Percentiles rank a stretch among this genome's conserved stretches.
phyloP scores from a whole-genome alignment of 179 eudicot species.

The Gypsophila paniculata region DNA sequence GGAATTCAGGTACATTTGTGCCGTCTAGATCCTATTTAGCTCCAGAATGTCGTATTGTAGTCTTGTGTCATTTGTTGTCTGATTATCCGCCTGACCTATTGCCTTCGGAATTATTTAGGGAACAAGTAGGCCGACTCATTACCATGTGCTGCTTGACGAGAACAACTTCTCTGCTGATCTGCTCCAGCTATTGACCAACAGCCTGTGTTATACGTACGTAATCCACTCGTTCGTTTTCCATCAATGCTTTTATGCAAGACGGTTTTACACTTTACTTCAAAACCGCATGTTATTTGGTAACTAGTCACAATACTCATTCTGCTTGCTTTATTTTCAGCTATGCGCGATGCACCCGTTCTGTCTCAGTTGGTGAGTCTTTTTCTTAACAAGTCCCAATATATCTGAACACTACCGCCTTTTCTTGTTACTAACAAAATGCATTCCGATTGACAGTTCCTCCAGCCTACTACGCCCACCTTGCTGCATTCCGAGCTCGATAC shows the following conservation, averaged over 20 bases:
- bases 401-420: background rate
- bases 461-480: slow-evolving; percentile 73
- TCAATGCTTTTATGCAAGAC: background rate
- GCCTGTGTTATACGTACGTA: slow-evolving; percentile 67
- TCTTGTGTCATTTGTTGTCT: too few relatives aligned
- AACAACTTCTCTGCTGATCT: slow-evolving; percentile 74
- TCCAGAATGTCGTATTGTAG: too few relatives aligned
- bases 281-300: too few relatives aligned
- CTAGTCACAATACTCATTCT: too few relatives aligned
- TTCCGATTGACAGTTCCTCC: slow-evolving; percentile 59
- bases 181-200: slow-evolving; percentile 70
- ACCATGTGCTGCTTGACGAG: slow-evolving; percentile 80
- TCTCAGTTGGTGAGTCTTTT: slow-evolving; percentile 32
- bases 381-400: too few relatives aligned
- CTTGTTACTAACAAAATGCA: background rate
- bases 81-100: too few relatives aligned
- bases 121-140: slow-evolving; percentile 81
- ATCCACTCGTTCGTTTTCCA: background rate
- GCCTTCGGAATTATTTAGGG: too few relatives aligned
- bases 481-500: slow-evolving; percentile 79
- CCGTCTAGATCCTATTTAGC: background rate
- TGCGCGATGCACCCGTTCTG: slow-evolving; percentile 46
- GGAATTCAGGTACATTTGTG: slow-evolving; percentile 31
- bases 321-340: slow-evolving; percentile 19
- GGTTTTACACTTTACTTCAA: background rate